These are phyloP conservation scores for Mucor plumbeus DNA, from an alignment of 371 early-diverging fungal genomes.

Conservation along the genomic window DNA sequence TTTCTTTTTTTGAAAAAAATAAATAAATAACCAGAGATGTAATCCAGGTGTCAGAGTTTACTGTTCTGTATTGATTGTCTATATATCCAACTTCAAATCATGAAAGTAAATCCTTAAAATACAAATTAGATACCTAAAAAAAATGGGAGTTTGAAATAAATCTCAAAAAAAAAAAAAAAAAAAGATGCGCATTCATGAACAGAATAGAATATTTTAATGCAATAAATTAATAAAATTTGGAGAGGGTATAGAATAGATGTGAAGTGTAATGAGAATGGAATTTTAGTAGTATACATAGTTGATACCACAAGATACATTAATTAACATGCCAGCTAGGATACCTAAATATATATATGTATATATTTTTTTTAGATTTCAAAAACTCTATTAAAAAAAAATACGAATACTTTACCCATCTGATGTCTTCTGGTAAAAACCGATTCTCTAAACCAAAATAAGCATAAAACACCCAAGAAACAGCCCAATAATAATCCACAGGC, in stretches of 20 bases:
- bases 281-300: constrained; percentile 56
- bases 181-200: too few species aligned
- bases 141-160: too few species aligned
- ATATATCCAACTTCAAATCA: too few species aligned
- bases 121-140: too few species aligned
- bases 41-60: too few species aligned
- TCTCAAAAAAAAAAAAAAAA: too few species aligned
- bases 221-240: background rate
- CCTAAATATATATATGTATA: constrained; percentile 4
- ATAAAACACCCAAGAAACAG: constrained; percentile 66
- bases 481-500: constrained; percentile 67
- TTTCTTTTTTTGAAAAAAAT: too few species aligned
- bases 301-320: constrained; percentile 66
- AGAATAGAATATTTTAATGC: background rate
- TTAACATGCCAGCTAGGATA: constrained; percentile 65
- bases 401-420: constrained; percentile 56
- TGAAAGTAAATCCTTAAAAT: too few species aligned
- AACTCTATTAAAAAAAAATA: background rate
- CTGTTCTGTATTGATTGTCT: too few species aligned
- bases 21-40: too few species aligned
- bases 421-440: constrained; percentile 68
- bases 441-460: constrained; percentile 72
- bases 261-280: background rate
- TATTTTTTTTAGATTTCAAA: background rate
- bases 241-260: background rate